These are phyloP conservation scores for Colletotrichum viniferum DNA, from an alignment of 2,329 filamentous ascomycete genomes.

Conservation along the genomic window DNA sequence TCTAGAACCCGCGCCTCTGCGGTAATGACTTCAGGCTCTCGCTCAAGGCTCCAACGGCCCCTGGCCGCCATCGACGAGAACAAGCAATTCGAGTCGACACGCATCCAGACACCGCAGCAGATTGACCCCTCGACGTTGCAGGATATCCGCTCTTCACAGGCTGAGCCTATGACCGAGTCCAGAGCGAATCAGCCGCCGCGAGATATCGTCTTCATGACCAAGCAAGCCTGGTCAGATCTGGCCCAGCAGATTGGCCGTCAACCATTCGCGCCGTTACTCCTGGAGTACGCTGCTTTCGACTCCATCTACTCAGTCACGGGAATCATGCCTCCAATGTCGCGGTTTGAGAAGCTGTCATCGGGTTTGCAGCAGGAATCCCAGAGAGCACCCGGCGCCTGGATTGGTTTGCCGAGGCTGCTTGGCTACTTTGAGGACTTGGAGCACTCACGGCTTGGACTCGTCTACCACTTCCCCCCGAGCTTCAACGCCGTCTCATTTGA, in stretches of 20 bases:
- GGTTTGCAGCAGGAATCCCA: conserved; percentile 61
- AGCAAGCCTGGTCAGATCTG: conserved; percentile 55
- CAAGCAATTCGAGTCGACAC: conserved; percentile 60
- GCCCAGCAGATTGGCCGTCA: conserved; percentile 45
- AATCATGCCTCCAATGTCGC: conserved; percentile 67
- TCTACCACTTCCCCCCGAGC: conserved; percentile 74
- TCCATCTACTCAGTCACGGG: conserved; percentile 66
- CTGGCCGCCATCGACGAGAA: conserved; percentile 47
- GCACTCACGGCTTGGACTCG: conserved; percentile 71
- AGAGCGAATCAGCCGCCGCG: conserved; percentile 34
- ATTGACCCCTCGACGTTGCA: conserved; percentile 61
- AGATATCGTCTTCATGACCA: conserved; percentile 55
- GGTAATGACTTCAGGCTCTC: conserved; percentile 35
- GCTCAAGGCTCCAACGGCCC: conserved; percentile 39
- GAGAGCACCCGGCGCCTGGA: conserved; percentile 60
- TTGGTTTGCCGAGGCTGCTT: conserved; percentile 63
- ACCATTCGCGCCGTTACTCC: conserved; percentile 62
- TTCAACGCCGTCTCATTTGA: conserved; percentile 65
- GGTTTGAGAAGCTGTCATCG: conserved; percentile 66
- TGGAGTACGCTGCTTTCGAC: conserved; percentile 74
- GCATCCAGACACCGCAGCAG: conserved; percentile 65
- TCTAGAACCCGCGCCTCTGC: conserved; percentile 66
- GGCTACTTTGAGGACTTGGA: conserved; percentile 79
- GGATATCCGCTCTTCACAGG: conserved; percentile 47
- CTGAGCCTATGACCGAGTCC: conserved; percentile 30